A percentile compares a stretch with the other conserved stretches of the same genome.
Evolutionary conservation across 805 yeast species (phyloP).

Genomic region (Teunomyces barrocoloradensis): DNA sequence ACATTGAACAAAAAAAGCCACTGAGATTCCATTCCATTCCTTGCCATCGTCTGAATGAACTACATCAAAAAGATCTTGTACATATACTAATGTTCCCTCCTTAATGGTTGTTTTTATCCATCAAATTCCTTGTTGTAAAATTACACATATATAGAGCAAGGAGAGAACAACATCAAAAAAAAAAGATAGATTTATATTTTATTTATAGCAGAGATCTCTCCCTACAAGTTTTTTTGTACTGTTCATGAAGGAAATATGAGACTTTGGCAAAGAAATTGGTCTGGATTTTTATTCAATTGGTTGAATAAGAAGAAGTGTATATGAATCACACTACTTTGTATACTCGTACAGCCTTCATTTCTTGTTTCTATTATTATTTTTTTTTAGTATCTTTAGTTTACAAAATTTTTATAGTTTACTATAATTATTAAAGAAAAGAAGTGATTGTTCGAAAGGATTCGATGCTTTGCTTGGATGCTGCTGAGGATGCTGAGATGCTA

Average conservation of each 20-base stretch:
- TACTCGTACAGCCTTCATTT: slow-evolving; percentile 5
- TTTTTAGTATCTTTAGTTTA: slow-evolving; percentile 3
- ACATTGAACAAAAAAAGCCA: not conserved
- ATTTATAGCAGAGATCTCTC: slow-evolving; percentile 3
- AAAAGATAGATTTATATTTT: slow-evolving; percentile 1
- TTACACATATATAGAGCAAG: slow-evolving; percentile 2
- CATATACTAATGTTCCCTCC: slow-evolving; percentile 1
- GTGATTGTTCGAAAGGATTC: not conserved
- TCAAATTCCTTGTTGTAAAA: slow-evolving; percentile 4
- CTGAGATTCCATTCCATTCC: not conserved
- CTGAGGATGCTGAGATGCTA: not conserved
- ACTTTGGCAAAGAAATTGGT: not conserved
- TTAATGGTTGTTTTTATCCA: slow-evolving; percentile 1
- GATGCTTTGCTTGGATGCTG: not conserved
- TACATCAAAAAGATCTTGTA: slow-evolving; percentile 1
- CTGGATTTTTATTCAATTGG: not conserved
- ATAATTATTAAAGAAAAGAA: slow-evolving; percentile 1
- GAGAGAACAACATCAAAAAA: not conserved
- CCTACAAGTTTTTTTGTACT: not conserved
- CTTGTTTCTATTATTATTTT: not conserved
- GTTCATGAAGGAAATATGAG: slow-evolving; percentile 1
- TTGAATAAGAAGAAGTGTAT: slow-evolving; percentile 2
- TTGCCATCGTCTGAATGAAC: slow-evolving; percentile 1
- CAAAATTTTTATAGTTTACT: not conserved
- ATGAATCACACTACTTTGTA: not conserved